These are phyloP conservation scores for Quercus suber DNA, from an alignment of 306 rosid species.

Conservation along the genomic window DNA sequence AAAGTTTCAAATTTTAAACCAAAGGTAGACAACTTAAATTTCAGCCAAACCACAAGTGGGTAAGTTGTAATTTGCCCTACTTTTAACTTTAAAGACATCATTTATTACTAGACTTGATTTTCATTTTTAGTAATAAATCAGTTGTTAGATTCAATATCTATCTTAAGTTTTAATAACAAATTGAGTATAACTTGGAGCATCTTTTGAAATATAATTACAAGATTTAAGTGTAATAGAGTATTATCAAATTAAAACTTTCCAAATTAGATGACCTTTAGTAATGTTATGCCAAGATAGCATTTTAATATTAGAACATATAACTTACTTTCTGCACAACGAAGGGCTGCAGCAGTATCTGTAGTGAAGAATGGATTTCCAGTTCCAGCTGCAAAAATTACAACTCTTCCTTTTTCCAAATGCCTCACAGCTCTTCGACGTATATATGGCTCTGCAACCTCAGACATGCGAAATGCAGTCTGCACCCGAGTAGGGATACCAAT, in stretches of 20 bases:
- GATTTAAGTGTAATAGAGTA: background rate
- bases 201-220: background rate
- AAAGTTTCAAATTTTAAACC: too few species aligned
- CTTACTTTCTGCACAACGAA: slow-evolving; percentile 97
- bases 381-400: slow-evolving; percentile 98
- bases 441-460: slow-evolving; percentile 98
- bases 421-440: slow-evolving; percentile 95
- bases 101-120: background rate
- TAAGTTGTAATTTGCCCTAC: background rate
- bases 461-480: slow-evolving; percentile 97
- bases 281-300: background rate
- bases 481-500: slow-evolving; percentile 96
- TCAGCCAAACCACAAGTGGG: too few species aligned
- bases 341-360: slow-evolving; percentile 96
- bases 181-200: background rate
- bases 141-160: background rate
- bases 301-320: background rate
- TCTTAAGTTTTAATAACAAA: background rate
- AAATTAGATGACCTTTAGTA: background rate
- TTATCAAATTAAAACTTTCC: background rate
- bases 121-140: background rate
- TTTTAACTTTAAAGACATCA: background rate
- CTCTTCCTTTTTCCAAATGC: slow-evolving; percentile 96
- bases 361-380: slow-evolving; percentile 98
- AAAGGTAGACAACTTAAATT: too few species aligned